These are phyloP conservation scores for Magnaporthiopsis poae DNA, from an alignment of 2,329 filamentous ascomycete species.

Conservation along the genomic window DNA sequence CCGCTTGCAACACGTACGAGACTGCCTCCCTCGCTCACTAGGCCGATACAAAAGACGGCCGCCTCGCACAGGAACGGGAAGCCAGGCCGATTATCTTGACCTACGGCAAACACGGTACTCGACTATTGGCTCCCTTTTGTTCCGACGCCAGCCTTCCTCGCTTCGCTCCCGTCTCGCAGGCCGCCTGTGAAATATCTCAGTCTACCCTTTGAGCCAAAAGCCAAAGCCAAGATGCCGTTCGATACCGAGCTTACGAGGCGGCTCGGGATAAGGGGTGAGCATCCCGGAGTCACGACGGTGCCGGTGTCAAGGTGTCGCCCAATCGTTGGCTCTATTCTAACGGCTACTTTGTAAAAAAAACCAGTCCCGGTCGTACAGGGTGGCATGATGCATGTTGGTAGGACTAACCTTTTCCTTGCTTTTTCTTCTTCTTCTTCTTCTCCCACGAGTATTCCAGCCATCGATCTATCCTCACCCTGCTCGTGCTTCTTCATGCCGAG, in stretches of 20 bases:
- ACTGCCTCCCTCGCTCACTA: not conserved
- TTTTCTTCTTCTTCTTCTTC: not conserved
- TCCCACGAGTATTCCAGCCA: not conserved
- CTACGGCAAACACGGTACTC: not conserved
- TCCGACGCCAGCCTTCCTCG: not conserved
- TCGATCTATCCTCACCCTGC: not conserved
- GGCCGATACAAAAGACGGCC: not conserved
- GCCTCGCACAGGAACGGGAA: not conserved
- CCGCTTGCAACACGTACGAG: not conserved
- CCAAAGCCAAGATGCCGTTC: conserved; percentile 38
- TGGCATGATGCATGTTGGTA: conserved; percentile 50
- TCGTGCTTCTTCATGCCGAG: not conserved
- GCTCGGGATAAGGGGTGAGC: conserved; percentile 40
- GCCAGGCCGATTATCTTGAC: not conserved
- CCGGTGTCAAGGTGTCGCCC: not conserved
- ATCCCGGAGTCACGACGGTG: not conserved
- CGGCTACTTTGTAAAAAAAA: conserved; percentile 21
- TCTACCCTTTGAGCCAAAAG: conserved; percentile 13
- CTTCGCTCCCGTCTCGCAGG: not conserved
- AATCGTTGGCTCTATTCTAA: not conserved
- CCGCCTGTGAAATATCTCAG: not conserved
- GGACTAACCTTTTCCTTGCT: not conserved
- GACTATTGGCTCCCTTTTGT: not conserved
- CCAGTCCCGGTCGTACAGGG: conserved; percentile 69
- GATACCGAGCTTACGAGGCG: conserved; percentile 47